Evolutionary conservation across 2,329 filamentous ascomycete species (phyloP), one percentile per base, ranked within the genome.

Genomic region (Microcera coccophila): DNA sequence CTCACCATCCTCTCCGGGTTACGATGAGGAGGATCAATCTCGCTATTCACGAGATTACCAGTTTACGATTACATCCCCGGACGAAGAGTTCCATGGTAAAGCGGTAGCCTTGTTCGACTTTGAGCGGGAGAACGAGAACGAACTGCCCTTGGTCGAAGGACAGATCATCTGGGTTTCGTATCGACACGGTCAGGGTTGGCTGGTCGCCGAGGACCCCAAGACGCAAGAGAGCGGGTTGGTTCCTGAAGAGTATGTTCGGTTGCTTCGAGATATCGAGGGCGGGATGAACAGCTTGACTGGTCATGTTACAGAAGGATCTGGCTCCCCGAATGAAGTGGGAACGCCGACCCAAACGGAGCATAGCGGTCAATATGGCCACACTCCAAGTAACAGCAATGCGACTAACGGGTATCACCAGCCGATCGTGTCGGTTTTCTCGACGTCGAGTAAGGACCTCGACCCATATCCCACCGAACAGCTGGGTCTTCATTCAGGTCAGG

Each of bases 111-210:
- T 98, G 17, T 98, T 95, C 62, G 90, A 96, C 62, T 98, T 98
- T 67, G 84, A 84, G 55, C 81, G 90, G 22, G 91, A 97, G 66
- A 96, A 97, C 63, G 90, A 96, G 63, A 98, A 97, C 62, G 93
- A 98, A 66, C 72, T 98, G 44, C 89, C 90, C 4, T 72, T 98
- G 36, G 83, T 88, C 1, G 93, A 98, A 67, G 93, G 93, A 5
- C 93, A 98, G 61, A 88, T 96, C 44, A 95, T 98, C 43, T 86
- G 93, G 73, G 90, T 98, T 18, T 95, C 89, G 14, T 98, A 97
- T 65, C 80, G 93, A 33, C 90, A 97, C 62, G 91, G 91, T 14
- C 90, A 97, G 67, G 93, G 93, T 42, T 98, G 93, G 93, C 76
- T 98, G 39, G 93, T 98, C 18, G 93, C 93, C 4, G 88, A 96